A percentile compares a stretch with the other conserved stretches of the same genome.
These are phyloP conservation scores for Carex sylvatica DNA, from an alignment of 202 grass and related monocot species.

Conservation along the genomic window DNA sequence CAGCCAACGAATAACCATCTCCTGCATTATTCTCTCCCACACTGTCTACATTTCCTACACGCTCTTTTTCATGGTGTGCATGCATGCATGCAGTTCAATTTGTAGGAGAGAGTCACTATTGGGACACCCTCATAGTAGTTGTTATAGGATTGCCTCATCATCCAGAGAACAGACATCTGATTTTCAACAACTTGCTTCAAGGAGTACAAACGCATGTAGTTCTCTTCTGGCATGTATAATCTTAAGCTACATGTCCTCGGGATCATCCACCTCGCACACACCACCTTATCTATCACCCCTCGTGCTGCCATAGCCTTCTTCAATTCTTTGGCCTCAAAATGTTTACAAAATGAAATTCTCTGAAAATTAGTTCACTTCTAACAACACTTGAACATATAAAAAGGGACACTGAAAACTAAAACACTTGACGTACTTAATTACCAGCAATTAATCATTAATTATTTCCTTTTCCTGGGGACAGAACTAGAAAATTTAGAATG, in stretches of 20 bases:
- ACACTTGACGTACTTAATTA: neutral
- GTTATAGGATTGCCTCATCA: neutral
- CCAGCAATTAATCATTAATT: neutral
- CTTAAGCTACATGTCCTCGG: neutral
- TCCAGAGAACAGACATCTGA: neutral
- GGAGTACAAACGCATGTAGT: neutral
- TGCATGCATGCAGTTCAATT: no score
- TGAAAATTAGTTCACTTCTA: neutral
- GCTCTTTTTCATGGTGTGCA: no score
- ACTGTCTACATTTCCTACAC: neutral
- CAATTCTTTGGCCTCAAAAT: neutral
- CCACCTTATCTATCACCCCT: neutral
- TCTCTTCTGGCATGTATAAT: conserved; percentile 6
- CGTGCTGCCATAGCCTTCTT: neutral
- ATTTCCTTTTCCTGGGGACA: no score
- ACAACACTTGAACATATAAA: neutral
- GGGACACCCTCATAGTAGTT: neutral
- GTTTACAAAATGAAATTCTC: neutral
- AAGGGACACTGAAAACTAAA: neutral
- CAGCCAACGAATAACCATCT: neutral
- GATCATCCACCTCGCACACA: conserved; percentile 1
- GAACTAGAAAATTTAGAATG: no score
- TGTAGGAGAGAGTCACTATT: neutral
- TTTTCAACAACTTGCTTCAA: neutral
- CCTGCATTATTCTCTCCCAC: neutral